Base-by-base conservation (phyloP, 2,329 filamentous ascomycete genomes). In the Bipolaris bicolor region DNA sequence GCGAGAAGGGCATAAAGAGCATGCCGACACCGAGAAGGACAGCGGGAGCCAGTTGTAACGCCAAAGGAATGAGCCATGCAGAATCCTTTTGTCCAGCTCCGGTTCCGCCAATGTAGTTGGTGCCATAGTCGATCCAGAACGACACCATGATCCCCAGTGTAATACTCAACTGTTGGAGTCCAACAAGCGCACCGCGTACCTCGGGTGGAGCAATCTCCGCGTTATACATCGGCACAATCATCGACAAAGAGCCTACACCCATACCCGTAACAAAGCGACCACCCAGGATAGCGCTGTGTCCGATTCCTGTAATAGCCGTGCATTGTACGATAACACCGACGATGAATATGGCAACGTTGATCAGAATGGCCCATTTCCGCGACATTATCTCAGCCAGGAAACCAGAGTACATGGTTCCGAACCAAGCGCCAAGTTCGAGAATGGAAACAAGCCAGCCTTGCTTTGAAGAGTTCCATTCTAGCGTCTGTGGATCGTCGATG, bases 1-100 rank as follows among this genome's bases (percentile, higher is more conserved):
- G 90, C 0, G 85, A 89, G 76, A 89, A 92, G 0, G 90, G 90
- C 88, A 93, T 90, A 76, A 90, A 91, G 10, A 89, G 67, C 83
- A 92, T 92, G 31, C 90, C 90, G 7, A 82, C 68, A 31, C 88
- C 85, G 1, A 93, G 83, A 3, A 91, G 67, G 1, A 87, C 64
- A 0, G 88, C 89, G 0, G 89, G 89, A 0, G 82, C 80, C 3
- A 92, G 80, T 67, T 93, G 90, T 0, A 93, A 79, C 62, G 84
- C 87, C 45, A 91, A 84, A 0, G 90, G 90, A 0, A 90, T 77
- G 0, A 90, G 82, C 90, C 90, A 95, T 0, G 90, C 87, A 0
- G 86, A 85, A 54, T 91, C 84, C 4, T 80, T 83, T 71, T 93
- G 90, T 0, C 62, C 75, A 3, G 57, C 60, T 68, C 85, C 85